These are phyloP conservation scores for Anthracocystis setariae DNA, from an alignment of 1,284 basidiomycete genomes.

Conservation along the genomic window DNA sequence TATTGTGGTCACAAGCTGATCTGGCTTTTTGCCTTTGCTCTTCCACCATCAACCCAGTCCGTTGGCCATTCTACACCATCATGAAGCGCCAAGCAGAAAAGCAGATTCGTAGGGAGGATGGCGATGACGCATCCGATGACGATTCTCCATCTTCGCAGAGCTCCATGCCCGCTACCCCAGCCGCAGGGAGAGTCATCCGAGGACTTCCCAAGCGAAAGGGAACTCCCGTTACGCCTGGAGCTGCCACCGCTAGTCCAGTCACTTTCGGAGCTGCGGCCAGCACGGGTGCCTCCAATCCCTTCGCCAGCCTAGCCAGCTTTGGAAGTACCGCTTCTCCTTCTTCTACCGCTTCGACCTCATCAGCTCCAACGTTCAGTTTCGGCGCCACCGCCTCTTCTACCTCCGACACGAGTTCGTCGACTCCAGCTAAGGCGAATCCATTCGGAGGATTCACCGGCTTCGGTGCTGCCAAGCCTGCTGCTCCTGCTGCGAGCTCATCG, in stretches of 20 bases:
- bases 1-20: background rate
- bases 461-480: slow-evolving; percentile 26
- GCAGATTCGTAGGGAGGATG: slow-evolving; percentile 44
- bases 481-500: slow-evolving; percentile 8
- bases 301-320: slow-evolving; percentile 24
- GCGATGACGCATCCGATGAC: slow-evolving; percentile 39
- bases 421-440: slow-evolving; percentile 25
- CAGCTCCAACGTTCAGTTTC: slow-evolving; percentile 33
- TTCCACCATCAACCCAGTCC: slow-evolving; percentile 1
- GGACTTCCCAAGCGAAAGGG: slow-evolving; percentile 36
- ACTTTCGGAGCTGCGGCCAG: slow-evolving; percentile 14
- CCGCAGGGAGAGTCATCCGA: slow-evolving; percentile 38
- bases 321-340: slow-evolving; percentile 20
- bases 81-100: slow-evolving; percentile 53
- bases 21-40: background rate
- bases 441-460: slow-evolving; percentile 35
- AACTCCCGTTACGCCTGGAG: slow-evolving; percentile 17
- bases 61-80: background rate
- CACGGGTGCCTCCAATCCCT: slow-evolving; percentile 28
- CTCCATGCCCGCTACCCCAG: slow-evolving; percentile 34
- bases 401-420: slow-evolving; percentile 9
- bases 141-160: slow-evolving; percentile 30
- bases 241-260: slow-evolving; percentile 10
- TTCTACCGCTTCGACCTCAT: slow-evolving; percentile 8
- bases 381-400: slow-evolving; percentile 13